Conservation (phyloP, 257 asterid species). For the Verbena officinalis region DNA sequence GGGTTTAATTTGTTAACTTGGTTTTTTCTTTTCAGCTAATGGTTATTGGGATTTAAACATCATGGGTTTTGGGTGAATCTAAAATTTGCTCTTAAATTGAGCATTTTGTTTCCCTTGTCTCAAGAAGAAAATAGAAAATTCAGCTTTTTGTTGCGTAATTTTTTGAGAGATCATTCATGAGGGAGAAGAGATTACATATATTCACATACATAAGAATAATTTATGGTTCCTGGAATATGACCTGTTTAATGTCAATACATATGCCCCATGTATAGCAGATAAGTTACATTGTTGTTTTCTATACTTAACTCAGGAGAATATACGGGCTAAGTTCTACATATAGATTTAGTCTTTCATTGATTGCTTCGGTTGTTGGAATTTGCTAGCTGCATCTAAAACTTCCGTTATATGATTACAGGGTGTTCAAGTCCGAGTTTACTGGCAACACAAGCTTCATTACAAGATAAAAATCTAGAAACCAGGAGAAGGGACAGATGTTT, state of each 20-base stretch:
- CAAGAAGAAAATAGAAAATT: too few relatives aligned
- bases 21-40: background rate
- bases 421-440: background rate
- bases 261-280: too few relatives aligned
- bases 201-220: background rate
- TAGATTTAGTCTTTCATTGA: too few relatives aligned
- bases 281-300: too few relatives aligned
- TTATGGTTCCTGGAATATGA: background rate
- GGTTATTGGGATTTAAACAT: constrained; percentile 6
- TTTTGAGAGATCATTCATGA: background rate
- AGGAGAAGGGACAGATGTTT: constrained; percentile 54
- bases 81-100: too few relatives aligned
- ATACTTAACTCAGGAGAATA: too few relatives aligned
- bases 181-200: too few relatives aligned
- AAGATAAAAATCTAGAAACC: constrained; percentile 23
- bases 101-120: too few relatives aligned
- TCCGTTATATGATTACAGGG: constrained; percentile 1
- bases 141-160: background rate
- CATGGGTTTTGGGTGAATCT: background rate
- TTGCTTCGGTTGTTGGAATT: constrained; percentile 2
- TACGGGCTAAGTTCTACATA: too few relatives aligned
- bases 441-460: constrained; percentile 5
- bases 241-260: background rate
- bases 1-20: background rate
- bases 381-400: background rate